Evolutionary conservation across 257 asterid species (phyloP).

Genomic region (Vinca minor): DNA sequence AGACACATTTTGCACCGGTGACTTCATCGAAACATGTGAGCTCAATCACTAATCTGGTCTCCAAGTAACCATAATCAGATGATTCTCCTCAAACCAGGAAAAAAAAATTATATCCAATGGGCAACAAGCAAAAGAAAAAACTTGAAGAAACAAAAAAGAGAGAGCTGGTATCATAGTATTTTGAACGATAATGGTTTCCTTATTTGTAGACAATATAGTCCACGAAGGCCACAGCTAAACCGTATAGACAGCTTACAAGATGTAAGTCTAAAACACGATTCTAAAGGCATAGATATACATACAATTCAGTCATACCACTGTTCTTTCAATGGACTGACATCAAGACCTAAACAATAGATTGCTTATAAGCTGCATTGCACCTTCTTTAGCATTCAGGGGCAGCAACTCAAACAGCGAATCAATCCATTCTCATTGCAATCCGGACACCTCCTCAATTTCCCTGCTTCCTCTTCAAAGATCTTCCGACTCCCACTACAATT

Average conservation of each 20-base stretch:
- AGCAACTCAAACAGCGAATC: slow-evolving; percentile 65
- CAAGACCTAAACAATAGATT: background rate
- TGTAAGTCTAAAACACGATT: slow-evolving; percentile 6
- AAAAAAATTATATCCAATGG: too few species aligned
- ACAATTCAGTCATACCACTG: slow-evolving; percentile 9
- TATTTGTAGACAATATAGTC: slow-evolving; percentile 7
- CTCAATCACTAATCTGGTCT: background rate
- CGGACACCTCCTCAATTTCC: slow-evolving; percentile 46
- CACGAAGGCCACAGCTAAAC: slow-evolving; percentile 5
- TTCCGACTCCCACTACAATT: slow-evolving; percentile 76
- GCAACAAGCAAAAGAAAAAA: background rate
- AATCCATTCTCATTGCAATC: slow-evolving; percentile 85
- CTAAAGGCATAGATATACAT: slow-evolving; percentile 6
- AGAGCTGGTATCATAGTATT: background rate
- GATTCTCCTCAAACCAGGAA: background rate
- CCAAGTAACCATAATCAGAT: background rate
- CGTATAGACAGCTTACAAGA: slow-evolving; percentile 12
- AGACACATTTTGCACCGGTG: background rate
- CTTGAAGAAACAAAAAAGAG: background rate
- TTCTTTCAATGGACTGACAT: slow-evolving; percentile 2
- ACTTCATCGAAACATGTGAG: background rate
- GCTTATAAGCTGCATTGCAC: slow-evolving; percentile 5
- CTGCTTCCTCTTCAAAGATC: slow-evolving; percentile 53
- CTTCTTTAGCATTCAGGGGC: slow-evolving; percentile 31
- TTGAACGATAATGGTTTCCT: slow-evolving; percentile 9